phyloP scores from a whole-genome alignment of 805 yeast genomes.

The Ogataea pilisensis region DNA sequence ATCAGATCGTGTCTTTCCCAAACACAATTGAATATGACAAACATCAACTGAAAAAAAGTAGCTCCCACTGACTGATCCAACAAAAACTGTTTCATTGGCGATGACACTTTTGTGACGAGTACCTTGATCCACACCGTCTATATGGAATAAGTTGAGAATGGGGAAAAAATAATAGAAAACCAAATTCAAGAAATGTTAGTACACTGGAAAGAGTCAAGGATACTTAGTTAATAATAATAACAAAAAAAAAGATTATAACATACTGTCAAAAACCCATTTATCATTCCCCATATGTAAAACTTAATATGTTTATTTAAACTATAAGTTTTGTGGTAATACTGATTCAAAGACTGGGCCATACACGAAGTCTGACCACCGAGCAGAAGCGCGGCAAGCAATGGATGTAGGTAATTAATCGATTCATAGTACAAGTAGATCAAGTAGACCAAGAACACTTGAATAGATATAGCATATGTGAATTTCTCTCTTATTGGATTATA shows the following conservation, averaged over 20 bases:
- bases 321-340: slow-evolving; percentile 21
- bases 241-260: slow-evolving; percentile 17
- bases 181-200: slow-evolving; percentile 3
- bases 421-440: slow-evolving; percentile 25
- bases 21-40: slow-evolving; percentile 42
- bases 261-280: slow-evolving; percentile 50
- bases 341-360: slow-evolving; percentile 29
- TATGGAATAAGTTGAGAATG: neutral
- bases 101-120: slow-evolving; percentile 36
- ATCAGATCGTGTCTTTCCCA: slow-evolving; percentile 49
- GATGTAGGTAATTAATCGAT: slow-evolving; percentile 20
- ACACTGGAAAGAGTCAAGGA: too few relatives aligned
- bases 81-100: slow-evolving; percentile 36
- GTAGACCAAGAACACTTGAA: slow-evolving; percentile 21
- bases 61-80: slow-evolving; percentile 55
- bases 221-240: neutral
- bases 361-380: slow-evolving; percentile 27
- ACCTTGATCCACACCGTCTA: slow-evolving; percentile 48
- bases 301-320: slow-evolving; percentile 34
- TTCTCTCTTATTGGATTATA: slow-evolving; percentile 20
- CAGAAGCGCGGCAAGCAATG: slow-evolving; percentile 22
- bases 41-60: slow-evolving; percentile 49
- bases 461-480: slow-evolving; percentile 22
- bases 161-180: neutral
- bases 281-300: slow-evolving; percentile 55